Evolutionary conservation across 2,329 filamentous ascomycete species (phyloP).

Genomic region (Calonectria hongkongensis): DNA sequence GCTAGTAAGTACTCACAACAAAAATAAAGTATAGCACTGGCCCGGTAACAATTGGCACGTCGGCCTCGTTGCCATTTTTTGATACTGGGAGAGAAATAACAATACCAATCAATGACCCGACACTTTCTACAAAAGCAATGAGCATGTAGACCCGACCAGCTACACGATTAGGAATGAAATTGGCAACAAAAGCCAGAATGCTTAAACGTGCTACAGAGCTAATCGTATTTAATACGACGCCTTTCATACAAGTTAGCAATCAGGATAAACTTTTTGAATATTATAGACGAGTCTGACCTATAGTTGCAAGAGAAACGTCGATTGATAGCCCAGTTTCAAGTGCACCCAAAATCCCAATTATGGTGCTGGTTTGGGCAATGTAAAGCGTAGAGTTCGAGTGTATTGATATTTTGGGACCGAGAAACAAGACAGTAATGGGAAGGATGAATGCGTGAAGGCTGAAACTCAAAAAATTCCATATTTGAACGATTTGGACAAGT

Average conservation of each 20-base stretch:
- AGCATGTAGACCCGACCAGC: not conserved
- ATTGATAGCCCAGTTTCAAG: not conserved
- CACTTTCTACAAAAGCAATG: not conserved
- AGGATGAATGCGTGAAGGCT: not conserved
- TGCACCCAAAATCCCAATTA: not conserved
- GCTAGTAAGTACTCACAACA: not conserved
- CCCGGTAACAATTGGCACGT: not conserved
- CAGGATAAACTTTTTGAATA: not conserved
- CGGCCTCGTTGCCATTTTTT: no score
- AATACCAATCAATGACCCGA: not conserved
- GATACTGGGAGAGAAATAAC: not conserved
- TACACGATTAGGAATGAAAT: not conserved
- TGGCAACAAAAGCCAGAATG: constrained; percentile 3
- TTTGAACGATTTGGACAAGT: not conserved
- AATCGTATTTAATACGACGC: not conserved
- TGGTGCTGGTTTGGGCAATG: not conserved
- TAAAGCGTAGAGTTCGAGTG: not conserved
- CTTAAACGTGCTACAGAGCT: not conserved
- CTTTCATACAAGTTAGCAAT: not conserved
- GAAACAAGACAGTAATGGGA: not conserved
- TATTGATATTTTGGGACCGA: not conserved
- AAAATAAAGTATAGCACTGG: not conserved
- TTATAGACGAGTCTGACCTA: not conserved
- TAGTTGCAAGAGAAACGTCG: not conserved
- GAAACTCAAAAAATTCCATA: not conserved